Percentiles rank a stretch among this genome's conserved stretches.
Evolutionary conservation across 495 filamentous ascomycete genomes (phyloP).

Genomic region (Hapsidospora chrysogenum): DNA sequence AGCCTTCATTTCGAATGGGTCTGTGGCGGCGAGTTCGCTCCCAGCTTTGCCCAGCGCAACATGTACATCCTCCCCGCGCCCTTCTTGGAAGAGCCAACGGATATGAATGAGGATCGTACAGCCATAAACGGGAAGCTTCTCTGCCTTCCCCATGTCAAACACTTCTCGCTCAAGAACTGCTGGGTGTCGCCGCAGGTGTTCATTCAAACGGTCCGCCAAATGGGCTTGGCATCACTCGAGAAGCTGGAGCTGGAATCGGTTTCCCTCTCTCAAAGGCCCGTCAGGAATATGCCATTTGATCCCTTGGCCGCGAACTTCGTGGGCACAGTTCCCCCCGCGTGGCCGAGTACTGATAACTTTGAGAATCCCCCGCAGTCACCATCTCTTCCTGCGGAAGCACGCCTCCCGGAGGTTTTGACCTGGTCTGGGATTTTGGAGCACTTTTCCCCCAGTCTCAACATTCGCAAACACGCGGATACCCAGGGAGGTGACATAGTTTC

Average conservation of each 20-base stretch:
- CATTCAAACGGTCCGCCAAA: conserved; percentile 9
- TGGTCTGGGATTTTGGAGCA: conserved; percentile 3
- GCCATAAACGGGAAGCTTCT: no score
- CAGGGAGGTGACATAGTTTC: no score
- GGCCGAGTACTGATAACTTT: no score
- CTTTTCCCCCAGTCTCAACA: conserved; percentile 2
- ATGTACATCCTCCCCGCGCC: conserved; percentile 35
- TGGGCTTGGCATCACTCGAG: conserved; percentile 10
- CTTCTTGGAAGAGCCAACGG: conserved; percentile 15
- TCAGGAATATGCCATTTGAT: no score
- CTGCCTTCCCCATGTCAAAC: conserved; percentile 25
- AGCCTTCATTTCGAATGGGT: conserved; percentile 36
- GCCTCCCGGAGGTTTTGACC: not conserved
- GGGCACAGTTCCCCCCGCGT: no score
- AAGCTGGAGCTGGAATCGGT: conserved; percentile 25
- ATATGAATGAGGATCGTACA: no score
- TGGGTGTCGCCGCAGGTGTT: conserved; percentile 27
- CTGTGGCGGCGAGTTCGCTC: conserved; percentile 38
- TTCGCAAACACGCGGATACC: conserved; percentile 2
- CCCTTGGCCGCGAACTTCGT: no score
- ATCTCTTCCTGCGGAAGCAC: not conserved
- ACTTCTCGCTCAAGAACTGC: conserved; percentile 41
- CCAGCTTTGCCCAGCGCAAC: conserved; percentile 33
- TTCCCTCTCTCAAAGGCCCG: conserved; percentile 21
- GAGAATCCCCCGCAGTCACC: not conserved